These are phyloP conservation scores for Cercospora zeina DNA, from an alignment of 2,329 filamentous ascomycete genomes.

Conservation along the genomic window DNA sequence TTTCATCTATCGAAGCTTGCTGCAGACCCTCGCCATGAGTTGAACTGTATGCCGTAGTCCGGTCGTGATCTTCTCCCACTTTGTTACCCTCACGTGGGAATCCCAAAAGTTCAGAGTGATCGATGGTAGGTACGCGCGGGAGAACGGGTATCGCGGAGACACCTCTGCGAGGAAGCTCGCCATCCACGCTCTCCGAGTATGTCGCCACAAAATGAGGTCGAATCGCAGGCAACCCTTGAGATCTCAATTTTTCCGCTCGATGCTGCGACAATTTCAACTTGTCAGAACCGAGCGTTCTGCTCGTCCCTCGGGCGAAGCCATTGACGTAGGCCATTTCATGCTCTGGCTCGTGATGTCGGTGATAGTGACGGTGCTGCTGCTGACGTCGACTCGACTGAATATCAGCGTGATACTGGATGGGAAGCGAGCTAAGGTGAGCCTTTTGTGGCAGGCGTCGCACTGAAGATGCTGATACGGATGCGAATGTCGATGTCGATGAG, in stretches of 20 bases:
- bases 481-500: neutral
- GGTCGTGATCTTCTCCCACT: neutral
- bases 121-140: neutral
- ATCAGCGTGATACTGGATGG: too few species aligned
- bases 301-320: neutral
- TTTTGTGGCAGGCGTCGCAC: too few species aligned
- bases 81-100: neutral
- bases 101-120: neutral
- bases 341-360: too few species aligned
- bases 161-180: neutral
- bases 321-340: neutral
- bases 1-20: neutral
- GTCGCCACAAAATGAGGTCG: neutral
- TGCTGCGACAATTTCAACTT: neutral
- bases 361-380: too few species aligned
- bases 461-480: neutral
- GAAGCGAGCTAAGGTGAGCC: too few species aligned
- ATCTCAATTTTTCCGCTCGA: neutral
- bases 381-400: too few species aligned
- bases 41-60: neutral
- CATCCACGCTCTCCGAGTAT: neutral
- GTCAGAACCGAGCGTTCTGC: neutral
- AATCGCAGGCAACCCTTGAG: neutral
- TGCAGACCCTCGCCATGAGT: too few species aligned
- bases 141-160: neutral